These are phyloP conservation scores for Phytopythium delawarense DNA, from an alignment of 352 stramenopile genomes.

Conservation along the genomic window DNA sequence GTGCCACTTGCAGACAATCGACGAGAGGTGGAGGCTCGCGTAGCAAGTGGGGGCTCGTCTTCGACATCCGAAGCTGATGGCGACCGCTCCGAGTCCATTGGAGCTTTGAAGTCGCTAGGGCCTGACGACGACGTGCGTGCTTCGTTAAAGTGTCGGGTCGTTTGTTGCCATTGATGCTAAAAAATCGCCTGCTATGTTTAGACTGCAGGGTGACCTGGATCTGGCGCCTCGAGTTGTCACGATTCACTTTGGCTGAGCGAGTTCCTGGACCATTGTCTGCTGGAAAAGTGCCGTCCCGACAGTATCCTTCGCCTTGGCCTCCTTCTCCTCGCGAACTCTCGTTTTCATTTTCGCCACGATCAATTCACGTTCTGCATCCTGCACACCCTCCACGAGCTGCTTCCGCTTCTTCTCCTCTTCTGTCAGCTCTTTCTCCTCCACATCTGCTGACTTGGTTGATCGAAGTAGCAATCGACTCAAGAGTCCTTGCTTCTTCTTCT, in stretches of 20 bases:
- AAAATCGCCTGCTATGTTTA: neutral
- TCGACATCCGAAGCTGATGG: neutral
- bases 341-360: constrained; percentile 31
- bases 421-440: constrained; percentile 15
- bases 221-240: no score
- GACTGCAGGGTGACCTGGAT: neutral
- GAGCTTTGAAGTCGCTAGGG: neutral
- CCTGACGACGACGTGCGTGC: neutral
- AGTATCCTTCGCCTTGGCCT: constrained; percentile 22
- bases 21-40: neutral
- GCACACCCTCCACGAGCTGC: constrained; percentile 26
- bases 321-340: constrained; percentile 27
- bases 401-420: constrained; percentile 32
- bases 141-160: neutral
- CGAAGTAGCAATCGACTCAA: constrained; percentile 21
- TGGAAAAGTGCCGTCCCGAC: constrained; percentile 50
- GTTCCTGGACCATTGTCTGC: constrained; percentile 40
- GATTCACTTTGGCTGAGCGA: constrained; percentile 18
- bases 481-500: constrained; percentile 17
- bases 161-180: neutral
- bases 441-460: neutral
- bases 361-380: constrained; percentile 17
- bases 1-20: neutral
- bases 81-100: constrained; percentile 1
- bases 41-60: neutral